These are phyloP conservation scores for Pyrus pyrifolia DNA, from an alignment of 306 rosid species.

Conservation along the genomic window DNA sequence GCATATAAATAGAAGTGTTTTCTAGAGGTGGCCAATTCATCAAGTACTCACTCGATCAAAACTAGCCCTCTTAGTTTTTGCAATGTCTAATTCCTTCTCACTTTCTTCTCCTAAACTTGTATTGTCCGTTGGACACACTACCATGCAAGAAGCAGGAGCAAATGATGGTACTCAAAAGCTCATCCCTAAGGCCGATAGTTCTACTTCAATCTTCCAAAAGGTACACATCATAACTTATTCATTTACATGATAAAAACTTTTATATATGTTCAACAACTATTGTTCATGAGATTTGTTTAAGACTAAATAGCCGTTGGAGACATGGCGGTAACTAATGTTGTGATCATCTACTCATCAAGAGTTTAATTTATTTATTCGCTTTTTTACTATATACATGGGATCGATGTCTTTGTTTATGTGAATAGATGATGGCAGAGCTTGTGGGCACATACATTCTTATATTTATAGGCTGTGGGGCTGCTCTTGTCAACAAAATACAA, in stretches of 20 bases:
- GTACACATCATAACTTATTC: neutral
- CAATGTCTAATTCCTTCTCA: constrained; percentile 34
- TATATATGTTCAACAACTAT: neutral
- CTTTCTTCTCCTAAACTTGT: constrained; percentile 21
- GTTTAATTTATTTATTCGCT: neutral
- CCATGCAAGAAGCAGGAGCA: constrained; percentile 15
- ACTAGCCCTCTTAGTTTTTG: neutral
- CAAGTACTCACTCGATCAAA: neutral
- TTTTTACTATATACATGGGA: neutral
- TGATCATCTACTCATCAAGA: neutral
- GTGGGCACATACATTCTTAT: constrained; percentile 42
- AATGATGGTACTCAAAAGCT: neutral
- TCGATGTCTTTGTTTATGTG: neutral
- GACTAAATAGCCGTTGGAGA: no score
- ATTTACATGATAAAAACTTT: neutral
- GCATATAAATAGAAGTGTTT: neutral
- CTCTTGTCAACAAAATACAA: constrained; percentile 24
- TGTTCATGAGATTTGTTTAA: neutral
- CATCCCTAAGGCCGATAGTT: constrained; percentile 2
- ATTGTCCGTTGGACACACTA: constrained; percentile 3
- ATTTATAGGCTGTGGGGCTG: constrained; percentile 47
- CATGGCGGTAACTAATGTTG: neutral
- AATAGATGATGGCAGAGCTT: constrained; percentile 36
- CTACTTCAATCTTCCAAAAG: constrained; percentile 16
- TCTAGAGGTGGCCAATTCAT: neutral